These are phyloP conservation scores for Oidium heveae DNA, from an alignment of 2,329 filamentous ascomycete genomes.

Conservation along the genomic window DNA sequence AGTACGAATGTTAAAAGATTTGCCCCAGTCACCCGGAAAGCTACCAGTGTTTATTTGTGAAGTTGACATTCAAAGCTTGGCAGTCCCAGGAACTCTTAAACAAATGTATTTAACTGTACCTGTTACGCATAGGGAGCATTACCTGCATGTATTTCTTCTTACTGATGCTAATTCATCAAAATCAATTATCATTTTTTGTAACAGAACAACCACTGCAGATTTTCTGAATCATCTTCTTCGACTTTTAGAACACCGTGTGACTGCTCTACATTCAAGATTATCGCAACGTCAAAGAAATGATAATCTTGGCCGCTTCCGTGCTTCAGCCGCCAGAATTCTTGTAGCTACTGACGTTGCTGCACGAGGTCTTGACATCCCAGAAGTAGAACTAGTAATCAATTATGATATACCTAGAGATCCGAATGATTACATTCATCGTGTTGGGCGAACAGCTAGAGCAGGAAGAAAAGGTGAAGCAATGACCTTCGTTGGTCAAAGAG, in stretches of 20 bases:
- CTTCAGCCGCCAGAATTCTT: conserved; percentile 64
- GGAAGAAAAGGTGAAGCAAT: conserved; percentile 62
- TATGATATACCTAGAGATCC: conserved; percentile 91
- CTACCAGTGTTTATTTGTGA: conserved; percentile 74
- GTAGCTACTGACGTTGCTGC: conserved; percentile 91
- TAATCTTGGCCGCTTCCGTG: conserved; percentile 79
- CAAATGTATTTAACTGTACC: conserved; percentile 77
- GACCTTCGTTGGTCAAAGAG: conserved; percentile 76
- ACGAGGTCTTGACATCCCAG: conserved; percentile 82
- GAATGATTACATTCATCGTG: conserved; percentile 91
- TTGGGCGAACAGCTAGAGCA: conserved; percentile 83
- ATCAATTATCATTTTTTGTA: conserved; percentile 81
- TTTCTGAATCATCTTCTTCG: conserved; percentile 73
- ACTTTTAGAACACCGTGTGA: conserved; percentile 69
- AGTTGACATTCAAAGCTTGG: conserved; percentile 48
- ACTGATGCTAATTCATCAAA: conserved; percentile 53
- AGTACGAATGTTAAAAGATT: conserved; percentile 62
- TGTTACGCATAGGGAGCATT: conserved; percentile 82
- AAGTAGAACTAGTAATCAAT: conserved; percentile 75
- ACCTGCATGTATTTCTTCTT: conserved; percentile 67
- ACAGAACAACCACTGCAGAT: conserved; percentile 69
- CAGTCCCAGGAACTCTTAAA: conserved; percentile 54
- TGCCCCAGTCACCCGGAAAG: conserved; percentile 42
- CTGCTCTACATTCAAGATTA: conserved; percentile 68
- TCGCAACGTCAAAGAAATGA: conserved; percentile 63